phyloP scores from a whole-genome alignment of 495 filamentous ascomycete genomes.

The Chaetomium tenue region DNA sequence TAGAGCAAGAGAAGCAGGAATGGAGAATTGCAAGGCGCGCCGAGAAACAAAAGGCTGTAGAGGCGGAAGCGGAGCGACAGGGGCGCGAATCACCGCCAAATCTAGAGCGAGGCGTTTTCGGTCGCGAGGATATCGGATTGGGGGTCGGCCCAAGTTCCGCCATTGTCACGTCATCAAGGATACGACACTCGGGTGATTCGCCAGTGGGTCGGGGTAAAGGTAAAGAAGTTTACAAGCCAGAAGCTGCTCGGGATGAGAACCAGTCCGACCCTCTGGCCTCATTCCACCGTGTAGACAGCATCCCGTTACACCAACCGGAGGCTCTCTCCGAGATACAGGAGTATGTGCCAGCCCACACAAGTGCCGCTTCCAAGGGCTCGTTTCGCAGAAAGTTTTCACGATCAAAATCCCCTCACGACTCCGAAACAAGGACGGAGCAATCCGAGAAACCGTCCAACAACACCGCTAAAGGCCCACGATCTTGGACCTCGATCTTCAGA shows the following conservation, averaged over 20 bases:
- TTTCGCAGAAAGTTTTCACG: slow-evolving; percentile 42
- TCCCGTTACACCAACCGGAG: slow-evolving; percentile 20
- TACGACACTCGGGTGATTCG: slow-evolving; percentile 33
- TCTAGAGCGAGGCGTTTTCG: slow-evolving; percentile 54
- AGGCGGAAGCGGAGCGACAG: slow-evolving; percentile 39
- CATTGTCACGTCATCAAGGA: slow-evolving; percentile 48
- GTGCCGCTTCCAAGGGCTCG: slow-evolving; percentile 28
- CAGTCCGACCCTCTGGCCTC: slow-evolving; percentile 27
- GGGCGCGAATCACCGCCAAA: slow-evolving; percentile 53
- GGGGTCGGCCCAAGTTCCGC: slow-evolving; percentile 46
- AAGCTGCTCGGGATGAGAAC: slow-evolving; percentile 16
- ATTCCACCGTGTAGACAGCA: slow-evolving; percentile 44
- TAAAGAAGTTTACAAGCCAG: slow-evolving; percentile 17
- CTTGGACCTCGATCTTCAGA: slow-evolving; percentile 73
- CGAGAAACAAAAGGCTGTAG: slow-evolving; percentile 60
- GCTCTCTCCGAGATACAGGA: slow-evolving; percentile 16
- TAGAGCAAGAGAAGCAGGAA: slow-evolving; percentile 68
- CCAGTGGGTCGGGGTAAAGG: slow-evolving; percentile 28
- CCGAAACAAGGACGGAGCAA: slow-evolving; percentile 38
- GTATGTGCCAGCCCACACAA: slow-evolving; percentile 22
- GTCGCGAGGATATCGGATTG: slow-evolving; percentile 49
- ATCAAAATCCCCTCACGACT: slow-evolving; percentile 41
- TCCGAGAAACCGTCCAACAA: slow-evolving; percentile 36
- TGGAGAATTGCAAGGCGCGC: slow-evolving; percentile 65
- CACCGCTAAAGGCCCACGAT: slow-evolving; percentile 41